A percentile compares a stretch with the other conserved stretches of the same genome.
Conservation (phyloP, 345 rosid species). For the Eucalyptus melliodora region DNA sequence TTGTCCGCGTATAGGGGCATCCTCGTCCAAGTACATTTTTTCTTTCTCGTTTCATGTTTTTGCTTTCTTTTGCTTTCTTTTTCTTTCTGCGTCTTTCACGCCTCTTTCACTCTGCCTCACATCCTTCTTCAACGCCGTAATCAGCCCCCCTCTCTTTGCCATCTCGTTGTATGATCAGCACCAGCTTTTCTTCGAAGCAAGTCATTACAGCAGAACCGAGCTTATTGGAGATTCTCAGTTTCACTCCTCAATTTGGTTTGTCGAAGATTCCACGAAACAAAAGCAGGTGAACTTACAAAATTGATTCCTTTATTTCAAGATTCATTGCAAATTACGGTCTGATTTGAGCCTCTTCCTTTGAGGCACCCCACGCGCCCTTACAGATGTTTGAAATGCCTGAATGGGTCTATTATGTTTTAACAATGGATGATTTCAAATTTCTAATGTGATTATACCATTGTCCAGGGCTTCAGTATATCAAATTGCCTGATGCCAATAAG, state of each 20-base stretch:
- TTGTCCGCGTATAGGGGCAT: not conserved
- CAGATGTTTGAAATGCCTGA: slow-evolving; percentile 14
- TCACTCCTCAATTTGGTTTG: slow-evolving; percentile 24
- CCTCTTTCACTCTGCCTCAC: not conserved
- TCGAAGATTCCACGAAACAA: slow-evolving; percentile 38
- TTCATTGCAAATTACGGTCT: not conserved
- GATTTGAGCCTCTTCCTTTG: not conserved
- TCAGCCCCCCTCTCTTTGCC: not conserved
- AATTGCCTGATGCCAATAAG: slow-evolving; percentile 12
- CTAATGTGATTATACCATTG: too few relatives aligned
- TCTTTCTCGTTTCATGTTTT: not conserved
- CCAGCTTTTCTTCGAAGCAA: not conserved
- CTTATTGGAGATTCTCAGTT: not conserved
- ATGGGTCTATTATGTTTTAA: not conserved
- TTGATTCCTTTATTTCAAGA: not conserved
- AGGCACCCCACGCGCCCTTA: not conserved
- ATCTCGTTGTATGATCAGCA: not conserved
- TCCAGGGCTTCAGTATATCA: too few relatives aligned
- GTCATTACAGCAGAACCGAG: not conserved
- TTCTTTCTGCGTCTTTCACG: not conserved
- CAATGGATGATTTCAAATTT: not conserved
- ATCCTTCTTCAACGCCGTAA: not conserved
- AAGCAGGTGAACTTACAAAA: slow-evolving; percentile 28
- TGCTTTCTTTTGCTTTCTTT: not conserved
- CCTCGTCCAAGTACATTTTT: not conserved